These are phyloP conservation scores for Pisolithus marmoratus DNA, from an alignment of 768 basidiomycete genomes.

Conservation along the genomic window DNA sequence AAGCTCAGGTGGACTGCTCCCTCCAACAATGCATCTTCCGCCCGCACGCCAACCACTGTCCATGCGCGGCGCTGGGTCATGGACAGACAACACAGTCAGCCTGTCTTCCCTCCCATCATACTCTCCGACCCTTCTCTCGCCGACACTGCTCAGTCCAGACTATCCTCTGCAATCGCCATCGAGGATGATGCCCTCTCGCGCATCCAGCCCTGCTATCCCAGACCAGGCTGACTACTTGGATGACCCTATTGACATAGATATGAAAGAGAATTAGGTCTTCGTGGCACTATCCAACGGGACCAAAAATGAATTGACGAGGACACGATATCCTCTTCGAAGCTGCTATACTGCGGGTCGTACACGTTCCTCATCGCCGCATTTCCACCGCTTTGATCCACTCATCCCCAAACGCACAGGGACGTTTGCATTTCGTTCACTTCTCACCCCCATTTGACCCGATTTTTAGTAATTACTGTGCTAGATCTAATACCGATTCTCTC, in stretches of 20 bases:
- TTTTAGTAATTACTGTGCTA: conserved; percentile 8
- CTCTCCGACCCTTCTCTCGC: neutral
- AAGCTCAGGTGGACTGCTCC: conserved; percentile 9
- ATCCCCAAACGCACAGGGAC: neutral
- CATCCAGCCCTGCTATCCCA: conserved; percentile 8
- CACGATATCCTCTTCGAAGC: conserved; percentile 6
- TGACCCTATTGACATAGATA: conserved; percentile 13
- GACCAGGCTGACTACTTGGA: conserved; percentile 4
- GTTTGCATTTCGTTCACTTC: conserved; percentile 6
- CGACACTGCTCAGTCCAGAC: conserved; percentile 8
- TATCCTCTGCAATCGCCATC: conserved; percentile 8
- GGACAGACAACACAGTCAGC: conserved; percentile 1
- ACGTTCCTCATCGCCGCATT: neutral
- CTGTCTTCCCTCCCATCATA: neutral
- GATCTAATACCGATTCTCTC: conserved; percentile 11
- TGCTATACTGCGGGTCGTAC: neutral
- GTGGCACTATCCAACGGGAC: neutral
- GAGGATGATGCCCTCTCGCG: conserved; percentile 5
- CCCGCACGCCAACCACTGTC: conserved; percentile 16
- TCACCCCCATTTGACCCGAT: neutral
- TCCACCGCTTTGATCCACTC: neutral
- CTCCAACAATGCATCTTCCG: conserved; percentile 12
- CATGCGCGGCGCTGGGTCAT: neutral
- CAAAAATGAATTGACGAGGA: neutral
- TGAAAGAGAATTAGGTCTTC: conserved; percentile 14